Base-by-base conservation (phyloP, 164 flowering plant species). In the Aristolochia fimbriata region DNA sequence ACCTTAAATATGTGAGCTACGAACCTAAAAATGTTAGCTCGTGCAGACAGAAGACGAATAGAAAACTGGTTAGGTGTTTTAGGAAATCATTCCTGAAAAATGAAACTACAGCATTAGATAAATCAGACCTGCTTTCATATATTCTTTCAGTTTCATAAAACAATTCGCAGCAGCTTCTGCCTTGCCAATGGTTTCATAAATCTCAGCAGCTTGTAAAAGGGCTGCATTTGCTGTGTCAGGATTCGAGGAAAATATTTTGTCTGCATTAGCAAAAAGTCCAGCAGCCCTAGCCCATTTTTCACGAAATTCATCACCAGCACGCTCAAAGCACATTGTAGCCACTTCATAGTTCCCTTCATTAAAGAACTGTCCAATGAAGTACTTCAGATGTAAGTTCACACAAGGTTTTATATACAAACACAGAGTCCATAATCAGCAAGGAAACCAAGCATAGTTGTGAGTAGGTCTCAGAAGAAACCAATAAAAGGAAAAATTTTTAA, bases 311-410 rank as follows among this genome's bases (percentile, higher is more conserved):
- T 88, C 96, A 15, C 73, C 79, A 19, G 96, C 96, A 62, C 76
- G 77, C 70, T 86, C 87, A 57, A 86, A 88, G 73, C 96, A 88
- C 83, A 79, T 71, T 2, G 76, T 76, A 7, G 96, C 96, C 86
- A 82, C 80, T 63, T 79, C 83, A 71, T 69, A 89, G 70, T 85
- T 83, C 9, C 67, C 50, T 64, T 86, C 86, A 60, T 62, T 67
- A 23, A 79, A 76, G 11, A 89, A 73, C 96, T 89, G 82, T 37
- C 43, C 43, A 37, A 37, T 37, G 8, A 37, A 3, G 43, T 1
- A 37, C 1, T 7, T 37, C 43, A 3, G 9, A 37, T 37, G 12
- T 37, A 37, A 37, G 43, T 37, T 37, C 43, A 37, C 43, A 37
- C 43, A 37, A 37, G 43, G 43, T 37, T 3, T 37, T 37, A 7